phyloP scores from a whole-genome alignment of 306 rosid species.

The Quercus dentata region DNA sequence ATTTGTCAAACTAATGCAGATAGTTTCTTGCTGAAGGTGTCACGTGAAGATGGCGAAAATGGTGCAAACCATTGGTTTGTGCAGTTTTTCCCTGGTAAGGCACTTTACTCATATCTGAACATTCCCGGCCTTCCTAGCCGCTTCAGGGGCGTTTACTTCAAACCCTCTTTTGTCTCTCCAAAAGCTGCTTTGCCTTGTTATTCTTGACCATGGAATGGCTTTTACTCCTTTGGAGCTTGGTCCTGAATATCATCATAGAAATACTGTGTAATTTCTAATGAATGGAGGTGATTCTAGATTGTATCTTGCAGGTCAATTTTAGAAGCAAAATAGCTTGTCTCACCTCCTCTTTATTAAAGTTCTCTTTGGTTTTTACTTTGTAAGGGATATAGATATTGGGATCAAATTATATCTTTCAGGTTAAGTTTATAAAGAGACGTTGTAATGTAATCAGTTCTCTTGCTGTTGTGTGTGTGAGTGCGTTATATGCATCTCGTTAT shows the following conservation, averaged over 20 bases:
- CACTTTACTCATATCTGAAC: neutral
- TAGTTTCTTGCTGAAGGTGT: neutral
- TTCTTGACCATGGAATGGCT: too few relatives aligned
- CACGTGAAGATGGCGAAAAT: neutral
- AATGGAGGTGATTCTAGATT: neutral
- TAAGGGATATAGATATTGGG: neutral
- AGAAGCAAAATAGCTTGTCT: neutral
- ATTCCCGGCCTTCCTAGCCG: neutral
- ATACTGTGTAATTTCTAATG: neutral
- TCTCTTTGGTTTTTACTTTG: neutral
- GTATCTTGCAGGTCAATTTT: neutral
- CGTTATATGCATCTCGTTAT: too few relatives aligned
- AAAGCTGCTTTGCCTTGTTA: neutral
- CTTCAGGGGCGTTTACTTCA: neutral
- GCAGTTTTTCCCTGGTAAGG: neutral
- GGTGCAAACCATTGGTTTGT: neutral
- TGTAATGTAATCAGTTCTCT: neutral
- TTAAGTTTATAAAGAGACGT: neutral
- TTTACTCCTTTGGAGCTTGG: too few relatives aligned
- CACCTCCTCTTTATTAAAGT: neutral
- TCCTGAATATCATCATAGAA: too few relatives aligned
- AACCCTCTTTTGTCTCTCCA: neutral
- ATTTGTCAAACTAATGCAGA: neutral
- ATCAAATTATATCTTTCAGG: neutral
- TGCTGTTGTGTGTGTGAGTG: too few relatives aligned